These are phyloP conservation scores for Inga oerstediana DNA, from an alignment of 306 rosid species.

Conservation along the genomic window DNA sequence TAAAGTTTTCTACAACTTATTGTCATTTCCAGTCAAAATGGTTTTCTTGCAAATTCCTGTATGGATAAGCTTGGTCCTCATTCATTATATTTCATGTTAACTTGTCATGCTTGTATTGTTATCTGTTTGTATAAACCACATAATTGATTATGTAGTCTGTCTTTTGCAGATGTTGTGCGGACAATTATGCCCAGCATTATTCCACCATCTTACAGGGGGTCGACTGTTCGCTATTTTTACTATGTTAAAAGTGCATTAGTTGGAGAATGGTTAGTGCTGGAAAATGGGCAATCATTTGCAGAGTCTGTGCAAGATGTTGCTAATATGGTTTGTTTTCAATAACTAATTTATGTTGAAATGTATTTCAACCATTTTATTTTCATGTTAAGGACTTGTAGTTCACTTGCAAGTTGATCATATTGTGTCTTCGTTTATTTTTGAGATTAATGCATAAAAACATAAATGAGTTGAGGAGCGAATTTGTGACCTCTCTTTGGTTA, in stretches of 20 bases:
- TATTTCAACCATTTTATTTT: conserved; percentile 11
- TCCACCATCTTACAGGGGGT: conserved; percentile 98
- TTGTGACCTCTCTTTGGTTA: not conserved
- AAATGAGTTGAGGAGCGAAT: not conserved
- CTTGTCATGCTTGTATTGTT: not conserved
- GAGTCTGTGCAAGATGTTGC: conserved; percentile 64
- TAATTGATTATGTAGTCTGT: conserved; percentile 25
- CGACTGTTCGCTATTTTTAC: conserved; percentile 87
- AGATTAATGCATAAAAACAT: not conserved
- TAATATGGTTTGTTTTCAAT: conserved; percentile 71
- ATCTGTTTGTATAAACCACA: conserved; percentile 3
- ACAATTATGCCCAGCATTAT: conserved; percentile 61
- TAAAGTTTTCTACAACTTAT: not conserved
- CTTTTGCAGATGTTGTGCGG: conserved; percentile 72
- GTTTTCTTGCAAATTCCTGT: not conserved
- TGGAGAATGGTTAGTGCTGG: conserved; percentile 83
- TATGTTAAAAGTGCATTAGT: conserved; percentile 66
- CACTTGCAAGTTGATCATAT: not conserved
- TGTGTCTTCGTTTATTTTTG: not conserved
- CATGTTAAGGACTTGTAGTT: conserved; percentile 21
- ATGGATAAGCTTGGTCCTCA: conserved; percentile 14
- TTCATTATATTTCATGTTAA: conserved; percentile 19
- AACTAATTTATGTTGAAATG: conserved; percentile 38
- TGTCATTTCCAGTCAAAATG: not conserved
- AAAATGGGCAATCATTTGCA: conserved; percentile 75